phyloP scores from a whole-genome alignment of 192 early-diverging fungal species.

The Endogone sp. region DNA sequence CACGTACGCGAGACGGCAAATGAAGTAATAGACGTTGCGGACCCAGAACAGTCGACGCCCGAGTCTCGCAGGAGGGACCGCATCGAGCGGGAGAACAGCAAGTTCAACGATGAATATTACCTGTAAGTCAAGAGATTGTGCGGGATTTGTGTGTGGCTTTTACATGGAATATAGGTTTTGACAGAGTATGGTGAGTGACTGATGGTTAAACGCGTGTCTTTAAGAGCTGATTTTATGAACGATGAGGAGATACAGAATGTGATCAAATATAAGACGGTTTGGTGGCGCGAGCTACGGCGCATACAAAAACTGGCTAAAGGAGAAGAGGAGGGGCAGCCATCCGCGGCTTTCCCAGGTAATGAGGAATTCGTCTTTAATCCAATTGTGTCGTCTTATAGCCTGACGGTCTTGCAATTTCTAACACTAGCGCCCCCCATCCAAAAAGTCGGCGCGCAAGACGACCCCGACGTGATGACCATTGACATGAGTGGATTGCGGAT shows the following conservation, averaged over 20 bases:
- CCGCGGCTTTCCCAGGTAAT: neutral
- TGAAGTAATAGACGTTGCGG: constrained; percentile 60
- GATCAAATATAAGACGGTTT: constrained; percentile 69
- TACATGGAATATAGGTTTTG: too few species aligned
- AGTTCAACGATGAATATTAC: constrained; percentile 93
- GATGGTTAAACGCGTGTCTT: neutral
- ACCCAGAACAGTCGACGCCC: constrained; percentile 52
- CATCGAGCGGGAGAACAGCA: constrained; percentile 67
- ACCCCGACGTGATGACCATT: constrained; percentile 19
- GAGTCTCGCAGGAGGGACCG: constrained; percentile 56
- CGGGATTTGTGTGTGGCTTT: too few species aligned
- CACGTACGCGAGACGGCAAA: constrained; percentile 71
- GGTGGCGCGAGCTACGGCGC: constrained; percentile 56
- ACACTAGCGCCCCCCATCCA: constrained; percentile 35
- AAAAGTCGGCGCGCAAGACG: constrained; percentile 22
- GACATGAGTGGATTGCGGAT: constrained; percentile 17
- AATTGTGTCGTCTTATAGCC: neutral
- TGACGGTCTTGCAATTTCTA: neutral
- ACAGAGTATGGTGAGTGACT: neutral
- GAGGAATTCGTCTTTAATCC: neutral
- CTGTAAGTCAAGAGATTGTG: too few species aligned
- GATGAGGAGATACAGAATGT: constrained; percentile 81
- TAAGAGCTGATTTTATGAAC: constrained; percentile 73
- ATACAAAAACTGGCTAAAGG: constrained; percentile 53
- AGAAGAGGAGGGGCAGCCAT: constrained; percentile 12